phyloP scores from a whole-genome alignment of 352 stramenopile genomes.

The Halophytophthora polymorphica region DNA sequence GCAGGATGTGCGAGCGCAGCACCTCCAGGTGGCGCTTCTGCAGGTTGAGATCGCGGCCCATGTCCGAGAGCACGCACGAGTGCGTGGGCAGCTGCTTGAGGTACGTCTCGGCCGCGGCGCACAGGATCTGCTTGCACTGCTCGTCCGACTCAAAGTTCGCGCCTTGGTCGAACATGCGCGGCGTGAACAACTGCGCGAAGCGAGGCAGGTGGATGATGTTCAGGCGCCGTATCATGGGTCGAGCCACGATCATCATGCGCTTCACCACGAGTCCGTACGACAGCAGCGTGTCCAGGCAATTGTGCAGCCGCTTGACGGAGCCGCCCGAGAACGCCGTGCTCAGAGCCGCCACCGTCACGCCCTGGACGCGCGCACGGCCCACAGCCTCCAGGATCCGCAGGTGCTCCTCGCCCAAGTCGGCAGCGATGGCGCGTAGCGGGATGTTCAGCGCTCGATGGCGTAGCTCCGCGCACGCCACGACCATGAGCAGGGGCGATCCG shows the following conservation, averaged over 20 bases:
- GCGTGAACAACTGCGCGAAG: conserved; percentile 56
- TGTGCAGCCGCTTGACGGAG: conserved; percentile 75
- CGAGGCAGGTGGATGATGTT: conserved; percentile 81
- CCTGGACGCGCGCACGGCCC: conserved; percentile 40
- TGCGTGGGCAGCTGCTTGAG: conserved; percentile 51
- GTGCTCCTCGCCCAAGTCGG: conserved; percentile 62
- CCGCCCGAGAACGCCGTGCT: conserved; percentile 25
- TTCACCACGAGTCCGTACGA: conserved; percentile 80
- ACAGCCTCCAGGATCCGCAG: conserved; percentile 64
- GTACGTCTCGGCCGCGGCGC: conserved; percentile 51
- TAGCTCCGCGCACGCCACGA: conserved; percentile 62
- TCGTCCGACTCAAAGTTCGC: conserved; percentile 84
- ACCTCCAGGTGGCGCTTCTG: conserved; percentile 71
- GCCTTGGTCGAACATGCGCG: conserved; percentile 64
- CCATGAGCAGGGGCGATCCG: conserved; percentile 21
- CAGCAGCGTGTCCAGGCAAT: conserved; percentile 70
- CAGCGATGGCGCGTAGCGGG: conserved; percentile 50
- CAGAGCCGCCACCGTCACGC: conserved; percentile 56
- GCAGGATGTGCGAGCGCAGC: conserved; percentile 59
- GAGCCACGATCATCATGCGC: conserved; percentile 74
- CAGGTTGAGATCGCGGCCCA: conserved; percentile 63
- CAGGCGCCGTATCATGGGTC: conserved; percentile 53
- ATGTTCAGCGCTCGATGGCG: conserved; percentile 72
- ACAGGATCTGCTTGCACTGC: conserved; percentile 66
- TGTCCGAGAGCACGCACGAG: conserved; percentile 66